These are phyloP conservation scores for Umbelopsis isabellina DNA, from an alignment of 192 early-diverging fungal genomes.

Conservation along the genomic window DNA sequence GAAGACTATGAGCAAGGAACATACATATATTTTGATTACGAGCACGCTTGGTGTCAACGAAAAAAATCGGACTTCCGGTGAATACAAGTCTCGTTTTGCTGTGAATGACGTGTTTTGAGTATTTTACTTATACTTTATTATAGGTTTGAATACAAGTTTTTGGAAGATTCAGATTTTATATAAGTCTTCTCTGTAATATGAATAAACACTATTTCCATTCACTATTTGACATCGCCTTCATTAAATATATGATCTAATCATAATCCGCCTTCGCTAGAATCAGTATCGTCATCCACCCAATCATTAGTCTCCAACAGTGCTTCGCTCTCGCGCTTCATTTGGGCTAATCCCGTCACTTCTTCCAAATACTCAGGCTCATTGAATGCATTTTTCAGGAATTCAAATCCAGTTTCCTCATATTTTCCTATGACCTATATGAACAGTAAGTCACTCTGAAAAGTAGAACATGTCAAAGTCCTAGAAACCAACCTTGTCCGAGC, in stretches of 20 bases:
- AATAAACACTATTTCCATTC: conserved; percentile 10
- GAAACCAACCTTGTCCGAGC: conserved; percentile 63
- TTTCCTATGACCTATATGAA: conserved; percentile 45
- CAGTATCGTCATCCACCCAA: conserved; percentile 59
- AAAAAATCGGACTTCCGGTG: conserved; percentile 91
- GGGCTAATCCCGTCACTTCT: conserved; percentile 80
- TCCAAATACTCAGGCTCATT: conserved; percentile 81
- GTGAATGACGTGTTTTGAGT: background rate
- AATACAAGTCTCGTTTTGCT: background rate
- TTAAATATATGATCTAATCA: background rate
- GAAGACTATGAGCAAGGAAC: conserved; percentile 95
- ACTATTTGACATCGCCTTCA: background rate
- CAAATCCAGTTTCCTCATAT: conserved; percentile 69
- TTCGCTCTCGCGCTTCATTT: conserved; percentile 82
- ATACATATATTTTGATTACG: conserved; percentile 97
- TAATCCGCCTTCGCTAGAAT: background rate
- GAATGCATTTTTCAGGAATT: conserved; percentile 77
- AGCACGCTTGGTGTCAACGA: conserved; percentile 90
- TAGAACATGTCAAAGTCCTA: background rate
- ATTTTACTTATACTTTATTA: background rate
- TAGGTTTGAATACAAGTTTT: conserved; percentile 88
- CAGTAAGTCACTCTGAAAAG: conserved; percentile 11
- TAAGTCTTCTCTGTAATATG: conserved; percentile 23
- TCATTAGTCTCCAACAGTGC: conserved; percentile 69
- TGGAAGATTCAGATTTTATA: conserved; percentile 78